Base-by-base conservation (phyloP, 331 rosid species). In the Quercus phellos region DNA sequence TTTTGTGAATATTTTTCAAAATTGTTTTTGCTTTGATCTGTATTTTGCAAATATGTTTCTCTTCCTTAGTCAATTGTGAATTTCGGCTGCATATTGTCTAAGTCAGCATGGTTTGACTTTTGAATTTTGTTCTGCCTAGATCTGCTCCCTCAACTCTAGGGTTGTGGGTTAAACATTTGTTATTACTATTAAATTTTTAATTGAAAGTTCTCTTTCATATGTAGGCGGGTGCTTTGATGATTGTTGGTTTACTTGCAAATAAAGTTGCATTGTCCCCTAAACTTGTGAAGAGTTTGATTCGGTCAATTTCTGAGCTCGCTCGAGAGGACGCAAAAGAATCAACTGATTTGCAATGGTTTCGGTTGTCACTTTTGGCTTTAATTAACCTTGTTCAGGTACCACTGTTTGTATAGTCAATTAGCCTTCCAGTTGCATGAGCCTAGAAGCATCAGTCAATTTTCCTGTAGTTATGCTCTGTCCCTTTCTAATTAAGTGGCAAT, bases 191-290 rank as follows among this genome's bases (percentile, higher is more conserved):
- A 22, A 22, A 9, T 13, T 59, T 59, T 21, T 21, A 11, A 61
- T 11, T 14, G 42, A 61, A 61, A 61, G 16, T 13, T 4, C 30
- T 61, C 42, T 55, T 56, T 78, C 71, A 35, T 72, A 64, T 77
- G 63, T 73, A 94, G 99, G 99, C 99, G 66, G 94, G 96, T 75
- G 94, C 97, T 70, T 71, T 94, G 89, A 92, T 94, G 97, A 90
- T 94, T 77, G 80, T 92, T 84, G 94, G 96, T 71, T 77, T 92
- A 82, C 90, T 94, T 53, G 97, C 88, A 19, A 92, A 79, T 73
- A 94, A 86, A 87, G 90, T 85, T 82, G 80, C 87, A 68, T 84
- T 94, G 78, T 85, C 93, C 81, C 89, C 98, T 8, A 90, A 89
- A 72, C 94, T 94, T 78, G 89, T 88, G 64, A 92, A 87, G 77